Percentiles rank a stretch among this genome's conserved stretches.
phyloP scores from a whole-genome alignment of 2,329 filamentous ascomycete genomes.

The Aspergillus novofumigatus region DNA sequence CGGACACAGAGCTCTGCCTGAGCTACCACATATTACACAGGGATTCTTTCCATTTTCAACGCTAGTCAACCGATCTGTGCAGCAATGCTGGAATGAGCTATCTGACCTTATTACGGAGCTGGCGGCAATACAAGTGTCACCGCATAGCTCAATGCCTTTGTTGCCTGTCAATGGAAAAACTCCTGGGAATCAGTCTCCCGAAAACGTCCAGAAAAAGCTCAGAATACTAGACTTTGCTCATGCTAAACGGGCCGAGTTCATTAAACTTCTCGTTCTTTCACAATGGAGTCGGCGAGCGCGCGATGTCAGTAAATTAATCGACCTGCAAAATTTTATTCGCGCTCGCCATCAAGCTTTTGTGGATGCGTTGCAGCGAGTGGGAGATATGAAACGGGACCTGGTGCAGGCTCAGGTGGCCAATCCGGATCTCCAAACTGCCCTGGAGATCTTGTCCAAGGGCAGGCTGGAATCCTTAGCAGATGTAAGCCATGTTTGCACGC shows the following conservation, averaged over 20 bases:
- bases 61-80: conserved; percentile 72
- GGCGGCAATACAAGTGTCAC: conserved; percentile 61
- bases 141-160: conserved; percentile 32
- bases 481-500: conserved; percentile 45
- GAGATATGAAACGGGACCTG: conserved; percentile 69
- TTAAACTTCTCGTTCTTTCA: conserved; percentile 84
- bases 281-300: conserved; percentile 81
- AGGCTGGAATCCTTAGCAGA: conserved; percentile 75
- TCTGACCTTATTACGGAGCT: conserved; percentile 66
- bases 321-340: conserved; percentile 73
- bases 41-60: conserved; percentile 72
- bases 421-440: conserved; percentile 84
- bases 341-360: conserved; percentile 59
- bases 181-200: conserved; percentile 38
- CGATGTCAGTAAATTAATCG: conserved; percentile 81
- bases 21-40: conserved; percentile 65
- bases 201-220: conserved; percentile 73
- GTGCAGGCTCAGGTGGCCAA: conserved; percentile 73
- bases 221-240: conserved; percentile 73
- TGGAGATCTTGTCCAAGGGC: conserved; percentile 77
- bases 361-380: conserved; percentile 58
- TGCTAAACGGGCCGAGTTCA: conserved; percentile 77
- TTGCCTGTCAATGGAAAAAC: conserved; percentile 24
- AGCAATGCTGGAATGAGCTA: conserved; percentile 77
- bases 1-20: conserved; percentile 38